Conservation (phyloP, 108 stramenopile species). For the Conticribra weissflogii region DNA sequence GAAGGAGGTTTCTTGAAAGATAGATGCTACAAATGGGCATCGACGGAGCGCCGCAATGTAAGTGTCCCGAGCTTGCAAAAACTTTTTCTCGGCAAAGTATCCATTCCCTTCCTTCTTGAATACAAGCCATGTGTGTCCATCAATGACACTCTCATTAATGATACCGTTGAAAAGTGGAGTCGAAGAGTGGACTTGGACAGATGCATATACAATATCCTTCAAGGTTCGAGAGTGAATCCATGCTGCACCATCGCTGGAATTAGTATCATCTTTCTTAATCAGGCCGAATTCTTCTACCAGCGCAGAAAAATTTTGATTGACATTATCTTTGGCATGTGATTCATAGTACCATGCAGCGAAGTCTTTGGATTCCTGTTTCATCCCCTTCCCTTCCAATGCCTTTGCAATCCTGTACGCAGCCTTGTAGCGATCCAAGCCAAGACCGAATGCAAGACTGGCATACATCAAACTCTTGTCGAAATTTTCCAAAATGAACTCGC, state of each 20-base stretch:
- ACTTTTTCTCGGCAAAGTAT: neutral
- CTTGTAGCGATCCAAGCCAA: constrained; percentile 5
- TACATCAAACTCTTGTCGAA: neutral
- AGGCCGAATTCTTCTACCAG: neutral
- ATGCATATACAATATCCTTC: neutral
- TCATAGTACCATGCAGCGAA: constrained; percentile 7
- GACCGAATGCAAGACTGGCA: constrained; percentile 5
- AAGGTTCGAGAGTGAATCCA: neutral
- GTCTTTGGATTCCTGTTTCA: neutral
- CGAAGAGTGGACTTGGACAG: neutral
- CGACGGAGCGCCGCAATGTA: neutral
- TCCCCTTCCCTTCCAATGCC: neutral
- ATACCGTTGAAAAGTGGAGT: neutral
- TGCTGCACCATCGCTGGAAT: neutral
- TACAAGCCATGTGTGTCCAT: neutral
- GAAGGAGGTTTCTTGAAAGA: neutral
- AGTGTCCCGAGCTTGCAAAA: neutral
- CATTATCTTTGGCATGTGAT: neutral
- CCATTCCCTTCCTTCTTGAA: neutral
- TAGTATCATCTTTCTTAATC: neutral
- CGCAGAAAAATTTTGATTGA: neutral
- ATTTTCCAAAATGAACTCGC: neutral
- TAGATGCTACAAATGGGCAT: neutral
- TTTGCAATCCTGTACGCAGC: constrained; percentile 4
- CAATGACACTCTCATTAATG: neutral